These are phyloP conservation scores for Phyllosticta capitalensis DNA, from an alignment of 2,329 filamentous ascomycete genomes.

Conservation along the genomic window DNA sequence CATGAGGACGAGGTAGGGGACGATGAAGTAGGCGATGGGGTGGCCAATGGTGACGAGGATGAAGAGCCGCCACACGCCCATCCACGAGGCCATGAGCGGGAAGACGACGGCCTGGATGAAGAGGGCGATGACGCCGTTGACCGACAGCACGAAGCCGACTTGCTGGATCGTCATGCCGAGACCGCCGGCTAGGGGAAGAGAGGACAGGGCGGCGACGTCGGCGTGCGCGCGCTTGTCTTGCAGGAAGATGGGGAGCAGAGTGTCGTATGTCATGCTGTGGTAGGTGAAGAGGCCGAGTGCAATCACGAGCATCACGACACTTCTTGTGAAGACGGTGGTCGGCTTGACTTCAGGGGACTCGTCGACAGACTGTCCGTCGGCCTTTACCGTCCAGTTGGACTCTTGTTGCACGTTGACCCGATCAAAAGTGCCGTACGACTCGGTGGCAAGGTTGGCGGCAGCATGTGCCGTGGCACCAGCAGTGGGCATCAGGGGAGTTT, in stretches of 20 bases:
- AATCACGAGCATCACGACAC: conserved; percentile 66
- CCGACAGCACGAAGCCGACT: conserved; percentile 58
- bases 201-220: conserved; percentile 21
- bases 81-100: conserved; percentile 50
- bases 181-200: conserved; percentile 43
- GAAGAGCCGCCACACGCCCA: conserved; percentile 61
- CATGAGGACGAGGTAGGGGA: conserved; percentile 56
- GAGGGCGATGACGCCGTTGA: conserved; percentile 63
- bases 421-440: conserved; percentile 69
- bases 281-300: conserved; percentile 86
- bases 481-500: conserved; percentile 67
- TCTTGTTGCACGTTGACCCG: conserved; percentile 45
- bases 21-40: conserved; percentile 57
- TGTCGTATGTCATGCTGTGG: conserved; percentile 91
- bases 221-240: conserved; percentile 55
- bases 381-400: conserved; percentile 42
- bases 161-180: conserved; percentile 56
- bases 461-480: conserved; percentile 66
- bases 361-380: conserved; percentile 37
- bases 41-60: conserved; percentile 56
- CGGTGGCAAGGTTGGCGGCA: conserved; percentile 62
- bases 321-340: conserved; percentile 21
- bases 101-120: conserved; percentile 65
- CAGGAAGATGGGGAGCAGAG: conserved; percentile 84
- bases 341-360: conserved; percentile 17